phyloP scores from a whole-genome alignment of 176 grass and related monocot species.

The Carex kokanica region DNA sequence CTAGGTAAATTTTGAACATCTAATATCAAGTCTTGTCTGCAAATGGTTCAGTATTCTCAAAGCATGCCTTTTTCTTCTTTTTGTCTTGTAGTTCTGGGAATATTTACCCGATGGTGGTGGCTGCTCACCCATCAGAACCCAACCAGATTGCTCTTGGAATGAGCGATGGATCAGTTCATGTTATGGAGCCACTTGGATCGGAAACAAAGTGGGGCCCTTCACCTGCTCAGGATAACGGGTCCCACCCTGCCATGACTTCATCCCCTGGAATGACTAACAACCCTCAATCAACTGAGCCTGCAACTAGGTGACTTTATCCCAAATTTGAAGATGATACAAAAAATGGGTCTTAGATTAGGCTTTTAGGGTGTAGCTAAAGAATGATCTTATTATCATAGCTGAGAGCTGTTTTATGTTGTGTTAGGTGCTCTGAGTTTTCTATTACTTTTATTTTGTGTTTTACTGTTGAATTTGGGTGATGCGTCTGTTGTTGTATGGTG shows the following conservation, averaged over 20 bases:
- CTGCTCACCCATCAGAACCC: conserved; percentile 82
- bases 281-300: conserved; percentile 66
- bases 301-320: conserved; percentile 43
- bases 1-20: conserved; percentile 38
- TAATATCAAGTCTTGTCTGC: background rate
- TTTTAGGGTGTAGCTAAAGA: conserved; percentile 29
- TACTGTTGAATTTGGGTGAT: conserved; percentile 21
- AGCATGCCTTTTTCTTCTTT: background rate
- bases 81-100: conserved; percentile 46
- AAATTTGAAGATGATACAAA: background rate
- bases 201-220: conserved; percentile 82
- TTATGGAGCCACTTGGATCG: conserved; percentile 71
- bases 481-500: background rate
- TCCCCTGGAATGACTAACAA: conserved; percentile 40
- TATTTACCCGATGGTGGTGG: conserved; percentile 66
- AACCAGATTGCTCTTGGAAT: conserved; percentile 97
- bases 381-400: conserved; percentile 21
- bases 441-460: conserved; percentile 1
- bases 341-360: conserved; percentile 28
- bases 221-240: conserved; percentile 70
- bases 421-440: background rate
- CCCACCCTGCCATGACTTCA: conserved; percentile 49
- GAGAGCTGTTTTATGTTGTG: conserved; percentile 9
- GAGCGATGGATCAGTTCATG: conserved; percentile 83
- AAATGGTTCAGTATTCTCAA: background rate